Evolutionary conservation across 2,329 filamentous ascomycete genomes (phyloP).

Genomic region (Capronia coronata): DNA sequence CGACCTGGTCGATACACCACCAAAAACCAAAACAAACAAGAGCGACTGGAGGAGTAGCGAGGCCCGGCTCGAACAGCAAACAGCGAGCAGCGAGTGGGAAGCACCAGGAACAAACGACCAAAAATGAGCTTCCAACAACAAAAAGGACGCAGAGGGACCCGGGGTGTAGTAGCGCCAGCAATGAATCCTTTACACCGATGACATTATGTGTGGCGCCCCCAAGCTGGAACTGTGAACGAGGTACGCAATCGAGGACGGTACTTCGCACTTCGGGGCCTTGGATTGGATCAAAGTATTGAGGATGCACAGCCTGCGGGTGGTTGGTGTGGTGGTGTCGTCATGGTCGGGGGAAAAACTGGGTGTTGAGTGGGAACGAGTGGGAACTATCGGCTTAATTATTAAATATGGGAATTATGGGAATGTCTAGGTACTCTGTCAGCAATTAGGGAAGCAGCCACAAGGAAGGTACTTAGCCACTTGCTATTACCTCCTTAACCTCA

Average conservation of each 20-base stretch:
- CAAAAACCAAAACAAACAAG: slow-evolving; percentile 1
- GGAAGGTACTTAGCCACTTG: too few species aligned
- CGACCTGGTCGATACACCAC: slow-evolving; percentile 1
- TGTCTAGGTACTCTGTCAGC: too few species aligned
- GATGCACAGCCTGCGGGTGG: too few species aligned
- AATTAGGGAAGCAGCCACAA: too few species aligned
- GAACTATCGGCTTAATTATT: not conserved
- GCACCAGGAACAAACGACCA: not conserved
- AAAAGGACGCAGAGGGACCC: not conserved
- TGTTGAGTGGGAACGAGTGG: not conserved
- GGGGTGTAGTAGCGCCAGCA: not conserved
- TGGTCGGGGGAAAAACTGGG: not conserved
- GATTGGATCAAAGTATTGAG: too few species aligned
- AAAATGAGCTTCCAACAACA: slow-evolving; percentile 1
- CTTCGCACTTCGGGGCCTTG: not conserved
- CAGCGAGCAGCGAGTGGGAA: too few species aligned
- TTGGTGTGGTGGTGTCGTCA: not conserved
- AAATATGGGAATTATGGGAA: too few species aligned
- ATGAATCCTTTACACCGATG: not conserved
- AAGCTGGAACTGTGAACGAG: not conserved
- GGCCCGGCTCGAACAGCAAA: not conserved
- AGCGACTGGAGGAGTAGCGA: not conserved
- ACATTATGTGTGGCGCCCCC: not conserved
- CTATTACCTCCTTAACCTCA: too few species aligned
- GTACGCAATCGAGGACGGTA: not conserved